Evolutionary conservation across 1,284 basidiomycete species (phyloP), one percentile per base, ranked within the genome.

Genomic region (Tylopilus sp.): DNA sequence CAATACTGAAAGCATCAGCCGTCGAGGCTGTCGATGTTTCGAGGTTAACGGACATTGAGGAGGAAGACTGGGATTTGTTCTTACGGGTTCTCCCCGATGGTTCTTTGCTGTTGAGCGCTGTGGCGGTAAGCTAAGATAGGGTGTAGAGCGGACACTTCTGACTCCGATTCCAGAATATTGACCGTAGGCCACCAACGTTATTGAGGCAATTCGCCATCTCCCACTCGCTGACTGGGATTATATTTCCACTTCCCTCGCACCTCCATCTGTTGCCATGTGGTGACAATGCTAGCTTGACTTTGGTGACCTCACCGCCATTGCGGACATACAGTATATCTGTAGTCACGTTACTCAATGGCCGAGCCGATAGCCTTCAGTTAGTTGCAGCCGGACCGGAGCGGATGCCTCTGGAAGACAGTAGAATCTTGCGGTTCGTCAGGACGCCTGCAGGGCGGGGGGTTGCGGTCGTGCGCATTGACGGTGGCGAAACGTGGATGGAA

Each of bases 131-230:
- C 36, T 56, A 40, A 24, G 24, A 31, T 22, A 51, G 20, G 19
- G 48, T 36, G 32, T 35, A 35, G 26, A 24, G 40, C 35, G 25
- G 43, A 22, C 44, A 31, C 17, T 24, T 44, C 52, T 68, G n/a
- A 70, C 40, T n/a, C 29, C 26, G 28, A 36, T 39, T 44, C 17
- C 55, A 84, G 92, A 94, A 95, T 69, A 84, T 96, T 57, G 92
- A 95, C 64, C 80, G 88, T n/a, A 82, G 88, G 59, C 93, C 94
- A 7, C 93, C 93, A 2, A 94, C 92, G 1, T 76, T 95, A 9
- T 77, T 95, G 32, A 84, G 82, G 63, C 85, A 90, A 48, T 86
- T 91, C 62, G 84, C 82, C 4, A 72, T 94, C 15, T 82, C 89
- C 25, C 81, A 85, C 54, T 80, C 83, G 5, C 75, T 75, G 11